Evolutionary conservation across 768 basidiomycete species (phyloP), one percentile per base, ranked within the genome.

Genomic region (Ephemerocybe angulata): DNA sequence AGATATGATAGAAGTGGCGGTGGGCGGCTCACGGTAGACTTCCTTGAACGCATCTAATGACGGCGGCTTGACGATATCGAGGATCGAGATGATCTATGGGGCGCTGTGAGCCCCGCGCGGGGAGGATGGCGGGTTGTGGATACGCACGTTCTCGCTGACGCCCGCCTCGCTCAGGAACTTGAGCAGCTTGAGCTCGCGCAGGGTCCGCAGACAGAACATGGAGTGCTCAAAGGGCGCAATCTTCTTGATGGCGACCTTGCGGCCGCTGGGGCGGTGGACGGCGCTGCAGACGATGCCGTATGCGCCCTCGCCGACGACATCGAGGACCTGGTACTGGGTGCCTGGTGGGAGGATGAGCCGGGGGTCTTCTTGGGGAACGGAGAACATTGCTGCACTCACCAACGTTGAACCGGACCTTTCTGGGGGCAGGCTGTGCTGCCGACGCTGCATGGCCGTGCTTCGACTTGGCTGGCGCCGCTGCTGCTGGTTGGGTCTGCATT

Each of bases 211-310:
- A 66, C 90, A 92, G 74, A 94, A 95, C 90, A 96, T 93, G 55
- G 93, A 87, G 66, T 95, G 93, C 68, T 96, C 94, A 62, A 96
- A 97, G 4, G 93, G 93, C 0, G 89, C 86, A 72, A 97, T 93
- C 75, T 91, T 91, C 80, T 97, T 97, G 78, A 97, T 94, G 52
- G 95, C 95, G 57, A 98, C 96, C 70, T 93, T 93, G 56, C 91
- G 87, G 50, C 87, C 85, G 50, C 89, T 90, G 2, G 92, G 87
- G 58, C 84, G 70, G 67, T 98, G 94, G 3, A 94, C 75, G 4
- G 95, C 95, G 22, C 94, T 95, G 71, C 90, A 93, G 57, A 98
- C 95, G 65, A 96, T 90, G 49, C 96, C 96, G 66, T 96, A 95
- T 50, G 93, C 93, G 24, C 93, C 90, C 67, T 93, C 90, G 47